Conservation (phyloP, 129 eudicot species). For the Flaveria ramosissima region DNA sequence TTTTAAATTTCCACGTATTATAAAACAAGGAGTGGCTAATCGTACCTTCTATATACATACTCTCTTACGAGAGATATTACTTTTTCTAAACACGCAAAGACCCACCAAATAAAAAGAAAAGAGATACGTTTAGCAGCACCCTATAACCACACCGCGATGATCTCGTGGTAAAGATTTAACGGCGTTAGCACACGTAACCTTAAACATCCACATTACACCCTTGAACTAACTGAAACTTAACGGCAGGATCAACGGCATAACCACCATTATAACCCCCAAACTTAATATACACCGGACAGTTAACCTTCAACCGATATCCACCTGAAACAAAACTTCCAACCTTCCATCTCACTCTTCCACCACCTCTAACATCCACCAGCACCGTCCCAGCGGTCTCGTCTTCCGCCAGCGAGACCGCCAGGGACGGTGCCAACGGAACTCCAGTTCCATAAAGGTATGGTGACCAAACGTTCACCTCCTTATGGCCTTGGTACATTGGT, state of each 20-base stretch:
- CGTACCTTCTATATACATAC: no score
- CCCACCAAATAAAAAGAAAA: no score
- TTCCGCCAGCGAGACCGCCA: slow-evolving; percentile 33
- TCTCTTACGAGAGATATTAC: no score
- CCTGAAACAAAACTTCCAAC: slow-evolving; percentile 58
- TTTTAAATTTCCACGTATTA: no score
- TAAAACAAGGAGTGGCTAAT: no score
- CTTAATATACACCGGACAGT: slow-evolving; percentile 68
- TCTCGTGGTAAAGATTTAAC: background rate
- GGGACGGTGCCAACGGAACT: slow-evolving; percentile 69
- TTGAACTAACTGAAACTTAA: slow-evolving; percentile 55
- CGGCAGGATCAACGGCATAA: slow-evolving; percentile 47
- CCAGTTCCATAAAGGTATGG: slow-evolving; percentile 59
- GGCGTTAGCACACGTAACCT: slow-evolving; percentile 14
- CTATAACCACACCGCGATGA: no score
- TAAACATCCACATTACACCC: slow-evolving; percentile 62
- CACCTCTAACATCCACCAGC: slow-evolving; percentile 45
- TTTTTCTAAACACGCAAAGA: no score
- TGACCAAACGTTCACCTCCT: slow-evolving; percentile 65
- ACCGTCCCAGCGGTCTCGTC: slow-evolving; percentile 62
- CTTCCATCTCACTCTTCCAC: slow-evolving; percentile 64
- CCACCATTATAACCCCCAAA: slow-evolving; percentile 40
- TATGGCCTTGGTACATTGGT: slow-evolving; percentile 60
- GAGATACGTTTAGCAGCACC: no score
- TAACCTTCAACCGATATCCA: slow-evolving; percentile 55